A percentile compares a stretch with the other conserved stretches of the same genome.
phyloP scores from a whole-genome alignment of 2,329 filamentous ascomycete species.

The Fusarium proliferatum region DNA sequence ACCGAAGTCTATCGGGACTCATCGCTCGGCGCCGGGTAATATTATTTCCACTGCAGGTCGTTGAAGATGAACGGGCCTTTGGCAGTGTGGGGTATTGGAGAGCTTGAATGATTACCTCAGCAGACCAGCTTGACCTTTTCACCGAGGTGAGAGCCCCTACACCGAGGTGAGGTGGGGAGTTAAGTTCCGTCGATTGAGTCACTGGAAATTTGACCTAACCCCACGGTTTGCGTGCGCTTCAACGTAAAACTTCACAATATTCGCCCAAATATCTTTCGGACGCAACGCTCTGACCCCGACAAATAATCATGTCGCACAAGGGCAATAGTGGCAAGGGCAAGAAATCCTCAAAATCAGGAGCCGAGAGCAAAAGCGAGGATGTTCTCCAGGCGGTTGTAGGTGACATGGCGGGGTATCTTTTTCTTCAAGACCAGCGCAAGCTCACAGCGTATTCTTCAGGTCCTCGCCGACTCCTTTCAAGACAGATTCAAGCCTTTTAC shows the following conservation, averaged over 20 bases:
- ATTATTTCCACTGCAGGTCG: conserved; percentile 2
- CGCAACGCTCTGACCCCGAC: conserved; percentile 22
- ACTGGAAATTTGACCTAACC: conserved; percentile 41
- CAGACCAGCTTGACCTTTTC: background rate
- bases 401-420: conserved; percentile 47
- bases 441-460: conserved; percentile 58
- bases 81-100: background rate
- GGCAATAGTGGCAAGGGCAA: conserved; percentile 62
- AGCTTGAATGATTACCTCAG: conserved; percentile 21
- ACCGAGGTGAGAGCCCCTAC: conserved; percentile 24
- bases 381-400: conserved; percentile 67
- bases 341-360: conserved; percentile 61
- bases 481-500: conserved; percentile 91
- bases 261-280: conserved; percentile 16
- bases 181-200: conserved; percentile 47
- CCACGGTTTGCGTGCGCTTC: conserved; percentile 28
- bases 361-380: conserved; percentile 68
- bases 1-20: conserved; percentile 27
- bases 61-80: background rate
- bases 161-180: conserved; percentile 44
- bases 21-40: conserved; percentile 1
- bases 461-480: conserved; percentile 95
- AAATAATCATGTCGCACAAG: conserved; percentile 58
- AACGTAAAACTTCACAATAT: conserved; percentile 28
- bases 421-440: conserved; percentile 25